Percentiles rank a stretch among this genome's conserved stretches.
Evolutionary conservation across 352 stramenopile species (phyloP).

Genomic region (Phytophthora chlamydospora): DNA sequence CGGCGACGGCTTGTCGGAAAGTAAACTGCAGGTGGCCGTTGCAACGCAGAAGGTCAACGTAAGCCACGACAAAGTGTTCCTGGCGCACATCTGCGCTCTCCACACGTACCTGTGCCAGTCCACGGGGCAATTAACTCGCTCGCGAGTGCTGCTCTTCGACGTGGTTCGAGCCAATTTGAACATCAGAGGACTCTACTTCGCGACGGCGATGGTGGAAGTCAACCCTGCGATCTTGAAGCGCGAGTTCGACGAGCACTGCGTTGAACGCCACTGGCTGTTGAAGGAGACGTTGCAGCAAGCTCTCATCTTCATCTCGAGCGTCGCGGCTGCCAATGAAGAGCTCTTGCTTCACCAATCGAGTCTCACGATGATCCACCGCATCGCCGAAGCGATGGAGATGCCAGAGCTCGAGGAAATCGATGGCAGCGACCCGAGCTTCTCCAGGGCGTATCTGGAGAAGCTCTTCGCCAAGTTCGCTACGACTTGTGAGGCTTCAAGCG

Average conservation of each 20-base stretch:
- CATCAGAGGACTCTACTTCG: slow-evolving; percentile 53
- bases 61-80: slow-evolving; percentile 48
- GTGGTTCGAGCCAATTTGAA: slow-evolving; percentile 43
- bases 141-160: slow-evolving; percentile 54
- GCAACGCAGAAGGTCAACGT: slow-evolving; percentile 8
- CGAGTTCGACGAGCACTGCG: slow-evolving; percentile 40
- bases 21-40: slow-evolving; percentile 7
- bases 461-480: slow-evolving; percentile 8
- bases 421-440: slow-evolving; percentile 3
- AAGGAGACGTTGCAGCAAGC: slow-evolving; percentile 39
- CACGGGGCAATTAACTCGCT: slow-evolving; percentile 23
- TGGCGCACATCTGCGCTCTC: slow-evolving; percentile 50
- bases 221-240: slow-evolving; percentile 38
- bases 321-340: slow-evolving; percentile 35
- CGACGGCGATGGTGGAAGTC: slow-evolving; percentile 42
- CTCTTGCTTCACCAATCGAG: slow-evolving; percentile 42
- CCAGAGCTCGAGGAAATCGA: slow-evolving; percentile 36
- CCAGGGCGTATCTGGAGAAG: slow-evolving; percentile 13
- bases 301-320: slow-evolving; percentile 35
- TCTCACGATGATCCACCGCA: slow-evolving; percentile 39
- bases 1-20: slow-evolving; percentile 15
- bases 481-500: background rate
- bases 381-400: slow-evolving; percentile 39
- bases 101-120: slow-evolving; percentile 42
- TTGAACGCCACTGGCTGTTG: slow-evolving; percentile 26